phyloP scores from a whole-genome alignment of 176 grass and related monocot genomes.

The Oryza meridionalis region DNA sequence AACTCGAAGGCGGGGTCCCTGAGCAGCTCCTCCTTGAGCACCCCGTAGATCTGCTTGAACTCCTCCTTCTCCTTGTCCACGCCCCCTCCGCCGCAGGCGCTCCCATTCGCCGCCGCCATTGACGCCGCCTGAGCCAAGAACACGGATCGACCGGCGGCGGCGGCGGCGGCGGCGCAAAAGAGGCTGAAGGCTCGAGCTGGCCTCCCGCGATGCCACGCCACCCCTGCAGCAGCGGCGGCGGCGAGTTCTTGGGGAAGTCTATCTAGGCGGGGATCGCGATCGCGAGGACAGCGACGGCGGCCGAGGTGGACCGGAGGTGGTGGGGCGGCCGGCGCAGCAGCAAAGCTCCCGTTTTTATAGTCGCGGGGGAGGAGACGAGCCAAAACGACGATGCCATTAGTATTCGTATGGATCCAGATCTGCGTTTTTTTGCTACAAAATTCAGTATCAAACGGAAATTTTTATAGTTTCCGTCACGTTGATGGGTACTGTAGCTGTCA shows the following conservation, averaged over 20 bases:
- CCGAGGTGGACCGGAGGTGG: no score
- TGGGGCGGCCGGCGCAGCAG: no score
- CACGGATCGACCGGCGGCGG: background rate
- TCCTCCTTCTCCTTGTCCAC: conserved; percentile 36
- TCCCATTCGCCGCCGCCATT: conserved; percentile 46
- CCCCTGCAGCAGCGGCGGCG: background rate
- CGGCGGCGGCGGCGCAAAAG: no score
- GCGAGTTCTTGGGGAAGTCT: background rate
- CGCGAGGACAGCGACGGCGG: background rate
- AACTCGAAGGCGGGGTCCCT: conserved; percentile 82
- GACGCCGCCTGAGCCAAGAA: background rate
- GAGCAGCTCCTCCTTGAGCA: conserved; percentile 80
- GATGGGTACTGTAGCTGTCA: no score
- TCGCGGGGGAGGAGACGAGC: background rate
- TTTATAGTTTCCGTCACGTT: background rate
- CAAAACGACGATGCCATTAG: no score
- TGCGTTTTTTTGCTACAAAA: background rate
- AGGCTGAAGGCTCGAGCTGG: background rate
- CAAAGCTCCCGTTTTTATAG: background rate
- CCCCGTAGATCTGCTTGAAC: conserved; percentile 71
- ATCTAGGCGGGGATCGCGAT: background rate
- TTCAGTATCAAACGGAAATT: background rate
- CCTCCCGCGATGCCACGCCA: background rate
- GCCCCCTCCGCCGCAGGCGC: background rate
- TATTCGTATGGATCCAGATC: background rate